Base-by-base conservation (phyloP, 2,329 filamentous ascomycete genomes). In the Diaporthe caulivora region DNA sequence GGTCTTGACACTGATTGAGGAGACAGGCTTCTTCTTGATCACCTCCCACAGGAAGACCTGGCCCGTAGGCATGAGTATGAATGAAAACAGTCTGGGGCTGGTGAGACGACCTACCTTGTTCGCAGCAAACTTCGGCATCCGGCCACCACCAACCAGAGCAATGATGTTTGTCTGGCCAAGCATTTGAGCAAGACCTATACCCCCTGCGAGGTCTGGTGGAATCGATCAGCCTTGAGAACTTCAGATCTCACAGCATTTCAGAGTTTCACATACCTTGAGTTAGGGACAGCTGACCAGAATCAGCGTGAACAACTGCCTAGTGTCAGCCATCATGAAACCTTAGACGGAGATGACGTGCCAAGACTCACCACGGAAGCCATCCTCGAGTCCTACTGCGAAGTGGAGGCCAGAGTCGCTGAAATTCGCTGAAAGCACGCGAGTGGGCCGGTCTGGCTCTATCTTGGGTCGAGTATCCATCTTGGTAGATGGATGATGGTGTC, bases 31-130 rank as follows among this genome's bases (percentile, higher is more conserved):
- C 75, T 93, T 91, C 77, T 93, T 94, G 75, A 91, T 88, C 79
- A 97, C 95, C 82, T 99, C 95, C 95, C 95, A 98, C 78, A 98
- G 94, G 76, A 97, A 92, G 64, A 95, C 89, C 90, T 92, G 72
- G 2, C 21, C 13, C 54, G 9, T 49, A 49, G 17, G 3, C 24
- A 26, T 72, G 44, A 54, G 64, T 26, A 15, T 62, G 64, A 74
- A 37, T 67, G 47, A 8, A 2, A 17, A 29, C 13, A 17, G 2
- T 18, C 17, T 31, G 37, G 1, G 55, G 7, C 11, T 21, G 60
- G 70, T 15, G 37, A 18, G 11, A 10, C 6, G 17, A 70, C 78
- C 11, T 78, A 92, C 94, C 87, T 97, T 97, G 83, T 95, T 97
- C 80, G 93, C 93, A 18, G 95, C 92, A 78, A 95, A 97, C 80